Percentiles rank a stretch among this genome's conserved stretches.
Evolutionary conservation across 345 rosid species (phyloP).

Genomic region (Carallia brachiata): DNA sequence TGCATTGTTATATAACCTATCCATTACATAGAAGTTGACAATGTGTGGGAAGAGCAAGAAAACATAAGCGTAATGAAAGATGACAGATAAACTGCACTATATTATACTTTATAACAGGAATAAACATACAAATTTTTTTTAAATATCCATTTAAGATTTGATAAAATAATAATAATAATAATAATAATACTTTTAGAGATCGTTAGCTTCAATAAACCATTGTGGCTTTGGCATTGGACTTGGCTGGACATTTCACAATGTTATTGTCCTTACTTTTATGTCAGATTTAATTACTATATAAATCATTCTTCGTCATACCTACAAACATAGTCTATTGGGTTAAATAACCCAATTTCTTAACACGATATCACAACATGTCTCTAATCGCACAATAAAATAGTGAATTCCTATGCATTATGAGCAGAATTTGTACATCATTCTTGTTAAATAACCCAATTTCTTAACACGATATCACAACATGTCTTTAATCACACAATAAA

Average conservation of each 20-base stretch:
- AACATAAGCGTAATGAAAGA: neutral
- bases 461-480: too few species aligned
- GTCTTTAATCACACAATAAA: too few species aligned
- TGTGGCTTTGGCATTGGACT: neutral
- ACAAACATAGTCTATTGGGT: too few species aligned
- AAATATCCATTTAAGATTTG: conserved; percentile 3
- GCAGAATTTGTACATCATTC: too few species aligned
- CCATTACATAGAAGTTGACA: neutral
- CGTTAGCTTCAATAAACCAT: neutral
- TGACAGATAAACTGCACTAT: conserved; percentile 9
- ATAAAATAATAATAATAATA: neutral
- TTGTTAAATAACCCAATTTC: too few species aligned
- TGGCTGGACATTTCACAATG: neutral
- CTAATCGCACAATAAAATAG: too few species aligned
- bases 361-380: too few species aligned
- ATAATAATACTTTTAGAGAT: neutral
- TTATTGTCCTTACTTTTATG: neutral
- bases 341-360: too few species aligned
- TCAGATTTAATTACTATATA: too few species aligned
- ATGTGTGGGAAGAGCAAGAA: neutral
- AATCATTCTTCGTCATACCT: too few species aligned
- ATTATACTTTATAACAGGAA: conserved; percentile 10
- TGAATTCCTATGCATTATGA: too few species aligned
- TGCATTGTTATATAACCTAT: neutral
- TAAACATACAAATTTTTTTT: conserved; percentile 10